Conservation (phyloP, 768 basidiomycete genomes). For the Agrocybe pediades region DNA sequence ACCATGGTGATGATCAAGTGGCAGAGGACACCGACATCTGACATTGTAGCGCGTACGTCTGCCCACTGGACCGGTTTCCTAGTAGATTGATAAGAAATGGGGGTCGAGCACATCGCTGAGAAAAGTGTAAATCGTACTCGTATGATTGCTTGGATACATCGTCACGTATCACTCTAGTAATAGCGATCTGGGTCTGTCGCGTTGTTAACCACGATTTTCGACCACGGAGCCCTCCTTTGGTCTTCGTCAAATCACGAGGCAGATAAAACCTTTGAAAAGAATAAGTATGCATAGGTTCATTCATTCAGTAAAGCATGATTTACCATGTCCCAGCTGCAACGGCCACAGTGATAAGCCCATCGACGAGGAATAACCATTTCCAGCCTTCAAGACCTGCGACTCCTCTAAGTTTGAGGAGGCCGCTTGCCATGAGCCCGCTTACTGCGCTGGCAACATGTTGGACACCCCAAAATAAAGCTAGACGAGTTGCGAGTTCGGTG, state of each 20-base stretch:
- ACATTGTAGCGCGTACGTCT: conserved; percentile 37
- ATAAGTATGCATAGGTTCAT: not conserved
- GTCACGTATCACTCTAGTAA: conserved; percentile 37
- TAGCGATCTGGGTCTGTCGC: conserved; percentile 36
- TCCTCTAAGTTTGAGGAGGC: conserved; percentile 37
- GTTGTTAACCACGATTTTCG: conserved; percentile 35
- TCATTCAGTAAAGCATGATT: not conserved
- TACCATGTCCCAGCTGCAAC: conserved; percentile 36
- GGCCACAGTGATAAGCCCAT: conserved; percentile 37
- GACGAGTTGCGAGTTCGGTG: conserved; percentile 41
- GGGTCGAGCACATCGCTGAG: not conserved
- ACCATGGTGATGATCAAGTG: conserved; percentile 37
- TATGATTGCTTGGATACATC: conserved; percentile 39
- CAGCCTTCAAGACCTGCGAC: conserved; percentile 36
- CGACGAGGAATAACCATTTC: conserved; percentile 44
- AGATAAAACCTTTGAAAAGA: conserved; percentile 40
- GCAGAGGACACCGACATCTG: conserved; percentile 36
- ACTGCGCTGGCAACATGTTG: conserved; percentile 39
- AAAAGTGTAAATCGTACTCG: conserved; percentile 28
- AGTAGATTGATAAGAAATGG: not conserved
- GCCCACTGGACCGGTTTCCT: conserved; percentile 34
- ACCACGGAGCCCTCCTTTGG: conserved; percentile 33
- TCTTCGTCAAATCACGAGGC: conserved; percentile 28
- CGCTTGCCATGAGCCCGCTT: conserved; percentile 43
- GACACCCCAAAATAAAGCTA: conserved; percentile 46